Base-by-base conservation (phyloP, 2,329 filamentous ascomycete genomes). In the Ascochyta pisi region DNA sequence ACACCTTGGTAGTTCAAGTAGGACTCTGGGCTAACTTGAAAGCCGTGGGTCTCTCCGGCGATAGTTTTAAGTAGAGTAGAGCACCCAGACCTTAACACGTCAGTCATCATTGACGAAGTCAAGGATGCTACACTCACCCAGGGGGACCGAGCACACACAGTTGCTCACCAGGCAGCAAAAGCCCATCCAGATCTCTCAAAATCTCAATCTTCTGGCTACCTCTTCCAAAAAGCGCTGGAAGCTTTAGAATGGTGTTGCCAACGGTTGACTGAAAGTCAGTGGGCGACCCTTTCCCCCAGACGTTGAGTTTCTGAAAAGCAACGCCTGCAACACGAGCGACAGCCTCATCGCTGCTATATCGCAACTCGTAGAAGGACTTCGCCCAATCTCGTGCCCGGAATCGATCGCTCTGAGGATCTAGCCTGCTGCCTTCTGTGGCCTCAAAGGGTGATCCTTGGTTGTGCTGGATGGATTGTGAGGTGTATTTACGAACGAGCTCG, bases 41-140 rank as follows among this genome's bases (percentile, higher is more conserved):
- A 87, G 44, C 91, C 91, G 66, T 92, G 88, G 19, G 89, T 90
- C 74, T 95, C 90, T 44, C 91, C 91, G 4, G 90, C 85, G 64
- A 95, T 86, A 0, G 90, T 89, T 78, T 95, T 95, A 45, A 96
- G 80, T 48, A 95, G 85, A 0, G 91, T 96, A 6, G 89, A 91
- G 73, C 91, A 96, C 42, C 89, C 89, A 57, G 79, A 81, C 49
- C 68, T 67, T 40, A 6, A 23, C 0, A 9, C 15, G 13, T 66
- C 37, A 65, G 58, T 15, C 6, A 10, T 6, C n/a, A 15, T 19
- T 7, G 0, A 24, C 12, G 8, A 16, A 13, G 1, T 35, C n/a
- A 29, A 5, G 35, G 19, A 10, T 16, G 2, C 12, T 33, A 31
- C 34, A 54, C 57, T 24, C 59, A 67, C 62, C 76, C 78, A 3